A percentile compares a stretch with the other conserved stretches of the same genome.
Evolutionary conservation across 176 grass and related monocot genomes (phyloP).

Genomic region (Triticum monococcum): DNA sequence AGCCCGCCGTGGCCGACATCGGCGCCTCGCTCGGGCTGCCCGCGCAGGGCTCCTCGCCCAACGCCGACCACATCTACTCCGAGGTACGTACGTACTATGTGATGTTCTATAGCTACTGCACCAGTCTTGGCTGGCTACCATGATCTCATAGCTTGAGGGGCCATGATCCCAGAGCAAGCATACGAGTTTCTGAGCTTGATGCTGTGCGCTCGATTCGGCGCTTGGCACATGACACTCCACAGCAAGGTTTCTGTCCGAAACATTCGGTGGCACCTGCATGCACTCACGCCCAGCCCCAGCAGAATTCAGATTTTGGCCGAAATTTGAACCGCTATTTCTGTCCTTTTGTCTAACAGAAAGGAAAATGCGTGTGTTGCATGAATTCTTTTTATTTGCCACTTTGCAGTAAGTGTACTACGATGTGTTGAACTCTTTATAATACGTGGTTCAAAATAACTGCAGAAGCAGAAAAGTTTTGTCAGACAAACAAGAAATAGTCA

Average conservation of each 20-base stretch:
- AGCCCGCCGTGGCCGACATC: conserved; percentile 70
- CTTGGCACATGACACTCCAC: not conserved
- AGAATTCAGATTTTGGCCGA: not conserved
- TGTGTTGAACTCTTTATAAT: not conserved
- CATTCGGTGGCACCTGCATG: not conserved
- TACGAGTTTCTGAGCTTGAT: not conserved
- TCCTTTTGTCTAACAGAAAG: not conserved
- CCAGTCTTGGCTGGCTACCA: not conserved
- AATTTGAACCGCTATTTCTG: not conserved
- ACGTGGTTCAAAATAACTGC: not conserved
- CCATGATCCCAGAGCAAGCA: not conserved
- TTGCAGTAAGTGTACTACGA: not conserved
- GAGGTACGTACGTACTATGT: conserved; percentile 38
- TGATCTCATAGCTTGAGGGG: not conserved
- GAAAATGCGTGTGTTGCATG: not conserved
- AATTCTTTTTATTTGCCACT: not conserved
- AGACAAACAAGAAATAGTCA: no score
- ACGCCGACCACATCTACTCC: conserved; percentile 70
- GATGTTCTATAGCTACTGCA: not conserved
- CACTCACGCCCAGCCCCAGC: not conserved
- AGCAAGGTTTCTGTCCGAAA: not conserved
- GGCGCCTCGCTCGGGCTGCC: conserved; percentile 67
- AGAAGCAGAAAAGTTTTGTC: not conserved
- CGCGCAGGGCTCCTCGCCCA: conserved; percentile 34
- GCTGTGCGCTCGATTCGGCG: fast-evolving